phyloP scores from a whole-genome alignment of 257 asterid species.

The Solanum corneliomulleri region DNA sequence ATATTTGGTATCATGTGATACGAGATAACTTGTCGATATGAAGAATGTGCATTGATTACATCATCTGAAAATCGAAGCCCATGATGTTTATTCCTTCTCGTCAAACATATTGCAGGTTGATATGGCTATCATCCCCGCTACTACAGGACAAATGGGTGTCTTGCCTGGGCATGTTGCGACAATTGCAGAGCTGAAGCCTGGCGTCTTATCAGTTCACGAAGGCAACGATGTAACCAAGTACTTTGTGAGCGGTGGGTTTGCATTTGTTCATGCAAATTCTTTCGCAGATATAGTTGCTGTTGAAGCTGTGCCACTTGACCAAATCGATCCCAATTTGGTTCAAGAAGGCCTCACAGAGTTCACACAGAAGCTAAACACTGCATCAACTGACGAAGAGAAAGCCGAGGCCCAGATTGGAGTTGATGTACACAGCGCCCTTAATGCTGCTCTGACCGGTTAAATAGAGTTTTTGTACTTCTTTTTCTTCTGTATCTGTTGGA shows the following conservation, averaged over 20 bases:
- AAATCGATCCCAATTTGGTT: slow-evolving; percentile 44
- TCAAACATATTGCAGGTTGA: slow-evolving; percentile 48
- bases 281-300: slow-evolving; percentile 60
- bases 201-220: slow-evolving; percentile 65
- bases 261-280: slow-evolving; percentile 69
- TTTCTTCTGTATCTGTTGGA: not conserved
- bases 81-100: not conserved
- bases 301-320: slow-evolving; percentile 71
- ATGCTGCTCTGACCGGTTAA: slow-evolving; percentile 71
- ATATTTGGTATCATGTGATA: not conserved
- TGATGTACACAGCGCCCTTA: slow-evolving; percentile 81
- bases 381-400: slow-evolving; percentile 70
- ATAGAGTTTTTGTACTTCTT: not conserved
- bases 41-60: not conserved
- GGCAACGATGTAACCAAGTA: slow-evolving; percentile 60
- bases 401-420: slow-evolving; percentile 83
- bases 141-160: slow-evolving; percentile 90
- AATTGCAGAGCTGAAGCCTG: slow-evolving; percentile 79
- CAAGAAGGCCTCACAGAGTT: slow-evolving; percentile 64
- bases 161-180: slow-evolving; percentile 87
- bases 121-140: slow-evolving; percentile 80
- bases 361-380: slow-evolving; percentile 65
- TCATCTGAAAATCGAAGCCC: not conserved
- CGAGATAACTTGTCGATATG: not conserved
- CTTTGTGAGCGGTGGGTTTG: slow-evolving; percentile 70